These are phyloP conservation scores for Chytriomyces hyalinus DNA, from an alignment of 192 early-diverging fungal species.

Conservation along the genomic window DNA sequence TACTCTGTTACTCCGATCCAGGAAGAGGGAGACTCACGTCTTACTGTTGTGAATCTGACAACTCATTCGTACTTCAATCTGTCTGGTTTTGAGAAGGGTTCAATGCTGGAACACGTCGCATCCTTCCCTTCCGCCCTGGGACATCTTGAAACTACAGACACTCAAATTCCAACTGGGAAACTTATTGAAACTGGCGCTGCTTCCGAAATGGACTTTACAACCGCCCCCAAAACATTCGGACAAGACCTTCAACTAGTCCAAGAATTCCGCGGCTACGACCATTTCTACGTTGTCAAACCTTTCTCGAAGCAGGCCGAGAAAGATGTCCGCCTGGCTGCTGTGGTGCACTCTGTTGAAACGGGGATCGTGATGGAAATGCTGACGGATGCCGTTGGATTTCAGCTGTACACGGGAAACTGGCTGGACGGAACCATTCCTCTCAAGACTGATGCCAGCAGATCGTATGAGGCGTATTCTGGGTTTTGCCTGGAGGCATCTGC, in stretches of 20 bases:
- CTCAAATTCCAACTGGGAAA: constrained; percentile 76
- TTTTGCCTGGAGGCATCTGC: constrained; percentile 65
- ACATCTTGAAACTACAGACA: constrained; percentile 59
- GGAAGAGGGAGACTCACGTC: constrained; percentile 37
- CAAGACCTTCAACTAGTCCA: constrained; percentile 58
- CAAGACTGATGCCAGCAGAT: constrained; percentile 37
- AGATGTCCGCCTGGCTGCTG: constrained; percentile 41
- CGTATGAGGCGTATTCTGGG: constrained; percentile 62
- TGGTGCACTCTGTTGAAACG: constrained; percentile 59
- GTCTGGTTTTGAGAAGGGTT: constrained; percentile 63
- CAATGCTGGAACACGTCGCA: constrained; percentile 58
- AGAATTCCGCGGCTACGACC: constrained; percentile 78
- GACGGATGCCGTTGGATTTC: constrained; percentile 76
- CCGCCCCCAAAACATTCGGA: constrained; percentile 56
- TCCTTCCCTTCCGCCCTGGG: constrained; percentile 52
- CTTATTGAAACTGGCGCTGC: constrained; percentile 47
- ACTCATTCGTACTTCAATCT: constrained; percentile 92
- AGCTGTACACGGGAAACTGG: constrained; percentile 86
- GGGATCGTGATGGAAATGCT: constrained; percentile 67
- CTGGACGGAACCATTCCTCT: constrained; percentile 56
- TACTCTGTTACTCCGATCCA: constrained; percentile 51
- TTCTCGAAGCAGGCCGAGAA: neutral
- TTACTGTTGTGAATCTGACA: constrained; percentile 73
- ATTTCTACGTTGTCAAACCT: constrained; percentile 64
- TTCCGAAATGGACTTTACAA: constrained; percentile 63